Conservation (phyloP, 139 green algal species). For the Helicosporidium sp. region DNA sequence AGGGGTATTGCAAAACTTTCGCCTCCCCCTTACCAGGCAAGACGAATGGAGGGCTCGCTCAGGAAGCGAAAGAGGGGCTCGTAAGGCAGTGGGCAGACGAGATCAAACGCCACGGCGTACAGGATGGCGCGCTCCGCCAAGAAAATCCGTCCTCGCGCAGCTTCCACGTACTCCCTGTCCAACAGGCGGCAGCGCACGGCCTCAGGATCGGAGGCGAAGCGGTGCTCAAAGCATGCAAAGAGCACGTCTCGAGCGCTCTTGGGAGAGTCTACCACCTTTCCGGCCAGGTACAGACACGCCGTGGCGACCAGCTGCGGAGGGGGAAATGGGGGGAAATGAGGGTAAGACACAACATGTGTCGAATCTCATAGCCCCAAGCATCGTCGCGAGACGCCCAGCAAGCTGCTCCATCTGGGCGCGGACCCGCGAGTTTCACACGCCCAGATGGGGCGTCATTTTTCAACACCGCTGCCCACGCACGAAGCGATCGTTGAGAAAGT, state of each 20-base stretch:
- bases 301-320: slow-evolving; percentile 46
- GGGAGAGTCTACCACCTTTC: slow-evolving; percentile 69
- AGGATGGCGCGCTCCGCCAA: slow-evolving; percentile 24
- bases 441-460: not conserved
- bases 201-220: not conserved
- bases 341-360: not conserved
- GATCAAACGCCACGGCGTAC: slow-evolving; percentile 21
- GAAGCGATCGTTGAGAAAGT: slow-evolving; percentile 44
- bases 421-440: too few species aligned
- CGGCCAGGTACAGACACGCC: slow-evolving; percentile 64
- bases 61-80: not conserved
- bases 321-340: not conserved
- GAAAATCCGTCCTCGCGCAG: slow-evolving; percentile 8
- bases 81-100: slow-evolving; percentile 1
- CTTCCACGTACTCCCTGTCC: slow-evolving; percentile 6
- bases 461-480: slow-evolving; percentile 8
- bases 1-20: not conserved
- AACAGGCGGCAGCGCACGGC: not conserved
- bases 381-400: too few species aligned
- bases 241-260: slow-evolving; percentile 46
- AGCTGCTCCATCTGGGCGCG: too few species aligned
- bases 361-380: too few species aligned
- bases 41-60: not conserved
- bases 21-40: not conserved
- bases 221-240: slow-evolving; percentile 1